A percentile compares a stretch with the other conserved stretches of the same genome.
These are phyloP conservation scores for Nemania bipapillata DNA, from an alignment of 2,329 filamentous ascomycete species.

Conservation along the genomic window DNA sequence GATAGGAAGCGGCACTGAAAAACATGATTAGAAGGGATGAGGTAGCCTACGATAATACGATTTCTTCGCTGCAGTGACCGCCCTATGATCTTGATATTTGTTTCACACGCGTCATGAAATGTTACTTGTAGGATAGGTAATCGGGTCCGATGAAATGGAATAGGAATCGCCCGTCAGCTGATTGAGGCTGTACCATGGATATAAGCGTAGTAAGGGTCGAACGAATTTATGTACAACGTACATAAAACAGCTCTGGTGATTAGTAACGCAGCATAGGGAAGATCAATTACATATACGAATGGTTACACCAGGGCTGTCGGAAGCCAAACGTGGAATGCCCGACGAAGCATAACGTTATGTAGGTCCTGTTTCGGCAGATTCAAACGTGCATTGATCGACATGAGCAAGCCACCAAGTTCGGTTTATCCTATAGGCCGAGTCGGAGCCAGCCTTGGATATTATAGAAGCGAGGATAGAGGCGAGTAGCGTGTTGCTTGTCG, in stretches of 20 bases:
- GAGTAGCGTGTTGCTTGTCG: background rate
- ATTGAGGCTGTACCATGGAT: conserved; percentile 8
- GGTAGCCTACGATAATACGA: conserved; percentile 24
- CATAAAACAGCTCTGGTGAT: conserved; percentile 15
- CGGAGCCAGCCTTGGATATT: background rate
- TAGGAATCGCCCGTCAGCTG: background rate
- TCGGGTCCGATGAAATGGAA: background rate
- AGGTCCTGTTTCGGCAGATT: conserved; percentile 22
- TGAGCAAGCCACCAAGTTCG: background rate
- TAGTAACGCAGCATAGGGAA: conserved; percentile 11
- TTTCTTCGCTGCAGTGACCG: background rate
- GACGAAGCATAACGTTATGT: conserved; percentile 5
- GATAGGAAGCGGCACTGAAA: background rate
- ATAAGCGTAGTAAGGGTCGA: background rate
- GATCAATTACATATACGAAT: conserved; percentile 3
- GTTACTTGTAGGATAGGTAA: too few species aligned
- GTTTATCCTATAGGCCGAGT: conserved; percentile 3
- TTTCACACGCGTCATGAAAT: too few species aligned
- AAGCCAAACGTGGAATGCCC: conserved; percentile 37
- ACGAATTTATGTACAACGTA: background rate
- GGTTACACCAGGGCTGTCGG: conserved; percentile 27
- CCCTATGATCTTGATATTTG: background rate
- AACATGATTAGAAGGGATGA: conserved; percentile 12
- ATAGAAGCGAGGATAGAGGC: background rate
- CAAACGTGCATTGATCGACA: conserved; percentile 30